Conservation (phyloP, 75 land plant genomes). For the Pinus taeda region DNA sequence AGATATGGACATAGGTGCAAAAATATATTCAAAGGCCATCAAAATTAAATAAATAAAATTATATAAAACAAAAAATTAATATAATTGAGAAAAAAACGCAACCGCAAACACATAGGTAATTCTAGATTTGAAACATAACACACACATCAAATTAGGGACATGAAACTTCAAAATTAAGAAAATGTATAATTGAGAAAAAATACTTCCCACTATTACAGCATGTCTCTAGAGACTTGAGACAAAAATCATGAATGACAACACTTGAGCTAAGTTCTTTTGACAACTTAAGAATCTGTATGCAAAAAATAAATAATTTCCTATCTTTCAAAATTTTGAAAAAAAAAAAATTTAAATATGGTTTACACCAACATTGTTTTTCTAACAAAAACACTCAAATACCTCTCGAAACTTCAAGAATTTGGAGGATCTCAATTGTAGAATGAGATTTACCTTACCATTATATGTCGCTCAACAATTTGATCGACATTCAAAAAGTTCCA, state of each 20-base stretch:
- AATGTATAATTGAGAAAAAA: too few relatives aligned
- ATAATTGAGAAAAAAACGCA: too few relatives aligned
- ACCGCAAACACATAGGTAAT: too few relatives aligned
- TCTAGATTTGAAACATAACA: too few relatives aligned
- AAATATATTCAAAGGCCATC: too few relatives aligned
- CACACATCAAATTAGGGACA: too few relatives aligned
- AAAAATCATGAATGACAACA: not conserved
- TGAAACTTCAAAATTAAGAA: too few relatives aligned
- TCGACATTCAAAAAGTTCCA: conserved; percentile 96
- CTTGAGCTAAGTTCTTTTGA: not conserved
- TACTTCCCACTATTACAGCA: too few relatives aligned
- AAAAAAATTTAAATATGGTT: not conserved
- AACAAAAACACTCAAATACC: conserved; percentile 29
- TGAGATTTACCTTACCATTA: conserved; percentile 73
- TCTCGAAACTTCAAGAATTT: conserved; percentile 96
- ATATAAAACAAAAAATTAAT: too few relatives aligned
- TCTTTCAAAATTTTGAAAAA: not conserved
- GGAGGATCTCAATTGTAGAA: conserved; percentile 92
- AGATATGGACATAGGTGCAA: too few relatives aligned
- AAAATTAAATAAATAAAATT: too few relatives aligned
- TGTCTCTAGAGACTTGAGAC: not conserved
- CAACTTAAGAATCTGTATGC: not conserved
- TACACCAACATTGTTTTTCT: not conserved
- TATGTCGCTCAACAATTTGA: conserved; percentile 71
- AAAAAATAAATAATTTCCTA: not conserved